A percentile compares a stretch with the other conserved stretches of the same genome.
Evolutionary conservation across 169 alveolate species (phyloP).

Genomic region (Toxoplasma gondii): DNA sequence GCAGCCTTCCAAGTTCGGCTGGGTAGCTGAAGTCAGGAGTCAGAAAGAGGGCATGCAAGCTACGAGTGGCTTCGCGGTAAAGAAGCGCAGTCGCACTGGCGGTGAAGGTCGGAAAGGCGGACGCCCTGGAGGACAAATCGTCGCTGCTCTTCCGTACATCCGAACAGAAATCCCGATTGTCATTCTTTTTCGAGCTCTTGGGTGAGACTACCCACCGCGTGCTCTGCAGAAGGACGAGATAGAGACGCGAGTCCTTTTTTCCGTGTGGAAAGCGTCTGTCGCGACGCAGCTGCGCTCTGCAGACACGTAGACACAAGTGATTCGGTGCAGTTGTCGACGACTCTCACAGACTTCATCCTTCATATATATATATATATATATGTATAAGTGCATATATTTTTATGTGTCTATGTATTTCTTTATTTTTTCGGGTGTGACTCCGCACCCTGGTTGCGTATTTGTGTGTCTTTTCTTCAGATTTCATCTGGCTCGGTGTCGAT

Average conservation of each 20-base stretch:
- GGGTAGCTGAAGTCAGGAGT: conserved; percentile 98
- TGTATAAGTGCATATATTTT: background rate
- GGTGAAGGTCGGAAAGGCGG: conserved; percentile 64
- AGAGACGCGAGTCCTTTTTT: conserved; percentile 51
- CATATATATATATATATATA: background rate
- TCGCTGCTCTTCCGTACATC: conserved; percentile 96
- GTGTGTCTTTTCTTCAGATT: too few relatives aligned
- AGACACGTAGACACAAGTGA: too few relatives aligned
- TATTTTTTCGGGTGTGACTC: too few relatives aligned
- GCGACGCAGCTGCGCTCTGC: too few relatives aligned
- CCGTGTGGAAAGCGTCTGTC: too few relatives aligned
- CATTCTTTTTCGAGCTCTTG: conserved; percentile 97
- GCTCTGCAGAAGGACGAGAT: background rate
- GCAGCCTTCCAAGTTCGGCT: conserved; percentile 96
- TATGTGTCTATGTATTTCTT: background rate
- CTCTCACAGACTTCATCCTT: background rate
- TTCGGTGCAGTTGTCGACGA: too few relatives aligned
- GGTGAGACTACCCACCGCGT: conserved; percentile 68
- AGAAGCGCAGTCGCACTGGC: conserved; percentile 77
- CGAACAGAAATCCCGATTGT: conserved; percentile 97
- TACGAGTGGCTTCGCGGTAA: conserved; percentile 93
- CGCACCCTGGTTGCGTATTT: too few relatives aligned
- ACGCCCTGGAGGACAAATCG: conserved; percentile 81
- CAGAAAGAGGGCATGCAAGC: conserved; percentile 95
- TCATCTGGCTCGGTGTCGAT: too few relatives aligned